These are phyloP conservation scores for Phytopythium ostracodes DNA, from an alignment of 352 stramenopile species.

Conservation along the genomic window DNA sequence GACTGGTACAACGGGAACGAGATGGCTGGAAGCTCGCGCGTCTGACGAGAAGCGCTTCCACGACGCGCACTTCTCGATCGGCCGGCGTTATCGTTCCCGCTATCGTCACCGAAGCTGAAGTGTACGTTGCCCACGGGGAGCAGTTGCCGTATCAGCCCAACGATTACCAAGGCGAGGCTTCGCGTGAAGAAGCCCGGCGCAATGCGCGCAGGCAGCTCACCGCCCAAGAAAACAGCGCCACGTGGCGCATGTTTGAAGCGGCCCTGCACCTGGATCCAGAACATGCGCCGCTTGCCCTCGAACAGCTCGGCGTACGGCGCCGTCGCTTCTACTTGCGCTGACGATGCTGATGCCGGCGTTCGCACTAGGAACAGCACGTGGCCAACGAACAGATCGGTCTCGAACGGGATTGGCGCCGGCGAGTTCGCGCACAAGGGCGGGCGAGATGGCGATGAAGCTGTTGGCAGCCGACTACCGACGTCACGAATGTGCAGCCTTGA, in stretches of 20 bases:
- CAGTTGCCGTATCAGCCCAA: slow-evolving; percentile 69
- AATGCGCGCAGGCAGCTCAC: slow-evolving; percentile 62
- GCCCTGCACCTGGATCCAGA: slow-evolving; percentile 88
- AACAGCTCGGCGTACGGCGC: slow-evolving; percentile 57
- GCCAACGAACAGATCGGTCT: slow-evolving; percentile 85
- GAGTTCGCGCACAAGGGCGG: slow-evolving; percentile 53
- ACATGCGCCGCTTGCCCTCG: slow-evolving; percentile 57
- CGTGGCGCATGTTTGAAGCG: slow-evolving; percentile 62
- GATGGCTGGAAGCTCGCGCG: slow-evolving; percentile 45
- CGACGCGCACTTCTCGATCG: slow-evolving; percentile 3
- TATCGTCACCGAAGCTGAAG: slow-evolving; percentile 62
- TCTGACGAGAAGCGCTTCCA: background rate
- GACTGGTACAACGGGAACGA: slow-evolving; percentile 78
- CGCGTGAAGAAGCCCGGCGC: slow-evolving; percentile 69
- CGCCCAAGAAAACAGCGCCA: slow-evolving; percentile 66
- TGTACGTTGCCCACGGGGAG: slow-evolving; percentile 43
- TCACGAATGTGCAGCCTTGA: slow-evolving; percentile 35
- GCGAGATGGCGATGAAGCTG: background rate
- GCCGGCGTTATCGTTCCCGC: slow-evolving; percentile 7
- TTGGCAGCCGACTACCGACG: slow-evolving; percentile 19
- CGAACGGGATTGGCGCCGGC: slow-evolving; percentile 57
- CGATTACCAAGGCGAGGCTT: slow-evolving; percentile 72
- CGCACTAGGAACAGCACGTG: slow-evolving; percentile 80
- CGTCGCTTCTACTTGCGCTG: slow-evolving; percentile 36
- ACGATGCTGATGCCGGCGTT: slow-evolving; percentile 39